Conservation (phyloP, 139 green algal species). For the Monoraphidium neglectum region DNA sequence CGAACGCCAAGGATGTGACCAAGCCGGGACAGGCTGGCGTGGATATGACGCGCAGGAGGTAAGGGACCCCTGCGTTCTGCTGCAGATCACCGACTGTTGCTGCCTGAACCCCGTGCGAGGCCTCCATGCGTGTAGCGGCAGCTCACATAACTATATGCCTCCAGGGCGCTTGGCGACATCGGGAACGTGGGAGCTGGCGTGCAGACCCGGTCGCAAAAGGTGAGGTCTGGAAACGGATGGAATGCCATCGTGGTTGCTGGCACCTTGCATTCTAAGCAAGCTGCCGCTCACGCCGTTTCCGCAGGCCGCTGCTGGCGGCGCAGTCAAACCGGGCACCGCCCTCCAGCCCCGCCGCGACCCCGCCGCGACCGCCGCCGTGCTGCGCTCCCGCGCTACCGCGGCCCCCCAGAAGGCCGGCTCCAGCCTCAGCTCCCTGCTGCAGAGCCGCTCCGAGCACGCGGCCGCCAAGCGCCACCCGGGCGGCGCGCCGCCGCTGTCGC, state of each 20-base stretch:
- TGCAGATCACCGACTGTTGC: too few relatives aligned
- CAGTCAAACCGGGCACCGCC: conserved; percentile 20
- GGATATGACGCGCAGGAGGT: too few relatives aligned
- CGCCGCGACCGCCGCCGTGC: conserved; percentile 18
- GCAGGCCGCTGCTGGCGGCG: not conserved
- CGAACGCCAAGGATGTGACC: too few relatives aligned
- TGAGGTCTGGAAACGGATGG: not conserved
- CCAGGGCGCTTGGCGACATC: conserved; percentile 70
- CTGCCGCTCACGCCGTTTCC: too few relatives aligned
- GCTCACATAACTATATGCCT: not conserved
- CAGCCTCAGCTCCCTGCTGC: conserved; percentile 70
- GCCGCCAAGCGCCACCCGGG: conserved; percentile 20
- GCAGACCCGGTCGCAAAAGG: conserved; percentile 33
- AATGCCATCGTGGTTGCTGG: too few relatives aligned
- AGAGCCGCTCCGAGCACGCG: conserved; percentile 42
- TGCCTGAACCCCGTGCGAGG: too few relatives aligned
- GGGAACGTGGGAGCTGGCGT: conserved; percentile 62
- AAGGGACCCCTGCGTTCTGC: too few relatives aligned
- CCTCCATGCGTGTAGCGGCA: too few relatives aligned
- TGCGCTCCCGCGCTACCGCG: conserved; percentile 12
- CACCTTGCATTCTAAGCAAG: too few relatives aligned
- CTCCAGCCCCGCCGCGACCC: conserved; percentile 19
- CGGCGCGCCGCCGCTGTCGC: conserved; percentile 41
- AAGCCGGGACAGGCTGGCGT: too few relatives aligned
- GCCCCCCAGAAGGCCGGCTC: conserved; percentile 12